phyloP scores from a whole-genome alignment of 78 protist genomes.

The Tieghemostelium lacteum region DNA sequence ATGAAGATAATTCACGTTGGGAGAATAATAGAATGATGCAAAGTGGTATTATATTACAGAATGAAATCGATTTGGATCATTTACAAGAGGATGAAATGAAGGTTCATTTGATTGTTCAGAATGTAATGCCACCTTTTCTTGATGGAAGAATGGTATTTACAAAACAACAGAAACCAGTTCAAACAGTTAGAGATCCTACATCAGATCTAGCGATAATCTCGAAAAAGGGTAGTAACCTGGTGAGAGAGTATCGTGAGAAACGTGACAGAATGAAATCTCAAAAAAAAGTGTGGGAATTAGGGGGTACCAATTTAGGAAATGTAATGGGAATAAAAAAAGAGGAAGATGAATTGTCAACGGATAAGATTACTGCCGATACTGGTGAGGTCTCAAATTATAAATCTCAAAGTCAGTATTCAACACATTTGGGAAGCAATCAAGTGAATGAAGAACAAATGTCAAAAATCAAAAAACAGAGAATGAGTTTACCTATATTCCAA shows the following conservation, averaged over 20 bases:
- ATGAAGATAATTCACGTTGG: constrained; percentile 88
- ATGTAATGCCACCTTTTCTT: constrained; percentile 95
- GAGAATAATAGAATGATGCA: constrained; percentile 83
- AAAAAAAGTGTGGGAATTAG: constrained; percentile 82
- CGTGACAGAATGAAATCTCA: constrained; percentile 68
- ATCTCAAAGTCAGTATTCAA: constrained; percentile 70
- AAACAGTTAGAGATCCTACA: constrained; percentile 94
- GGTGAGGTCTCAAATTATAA: constrained; percentile 57
- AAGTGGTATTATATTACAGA: constrained; percentile 80
- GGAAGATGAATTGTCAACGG: background rate
- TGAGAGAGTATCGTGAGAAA: constrained; percentile 81
- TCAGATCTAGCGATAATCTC: constrained; percentile 93
- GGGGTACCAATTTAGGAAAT: constrained; percentile 84
- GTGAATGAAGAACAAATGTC: constrained; percentile 91
- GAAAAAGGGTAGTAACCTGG: constrained; percentile 84
- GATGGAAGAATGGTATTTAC: constrained; percentile 87
- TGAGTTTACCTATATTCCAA: constrained; percentile 94
- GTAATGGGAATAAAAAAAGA: constrained; percentile 83
- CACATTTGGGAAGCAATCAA: constrained; percentile 4
- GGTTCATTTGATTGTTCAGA: constrained; percentile 86
- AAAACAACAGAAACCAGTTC: constrained; percentile 83
- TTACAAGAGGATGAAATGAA: constrained; percentile 82
- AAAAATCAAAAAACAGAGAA: constrained; percentile 92
- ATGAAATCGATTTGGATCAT: constrained; percentile 71
- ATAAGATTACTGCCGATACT: background rate